Conservation (phyloP, 208 protist genomes). For the Acanthamoeba rhysodes region DNA sequence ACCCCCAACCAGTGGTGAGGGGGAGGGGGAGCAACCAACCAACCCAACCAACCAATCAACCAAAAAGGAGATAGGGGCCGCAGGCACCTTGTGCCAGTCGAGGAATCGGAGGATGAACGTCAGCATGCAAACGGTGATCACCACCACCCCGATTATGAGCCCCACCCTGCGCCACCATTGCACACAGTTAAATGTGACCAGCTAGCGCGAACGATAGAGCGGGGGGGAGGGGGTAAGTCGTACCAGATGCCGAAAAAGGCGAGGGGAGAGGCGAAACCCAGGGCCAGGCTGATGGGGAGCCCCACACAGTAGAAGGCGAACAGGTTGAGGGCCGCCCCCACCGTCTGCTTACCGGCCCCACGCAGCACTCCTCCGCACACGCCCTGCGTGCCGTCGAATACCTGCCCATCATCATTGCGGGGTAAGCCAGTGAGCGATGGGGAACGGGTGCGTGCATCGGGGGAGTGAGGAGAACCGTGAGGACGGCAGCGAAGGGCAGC, state of each 20-base stretch:
- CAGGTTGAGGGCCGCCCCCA: conserved; percentile 29
- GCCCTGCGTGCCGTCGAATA: conserved; percentile 23
- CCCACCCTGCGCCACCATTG: conserved; percentile 9
- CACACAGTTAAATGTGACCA: too few species aligned
- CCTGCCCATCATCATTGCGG: neutral
- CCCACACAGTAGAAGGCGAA: conserved; percentile 22
- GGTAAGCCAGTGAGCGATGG: too few species aligned
- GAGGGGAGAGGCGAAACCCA: conserved; percentile 19
- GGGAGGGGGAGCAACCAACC: too few species aligned
- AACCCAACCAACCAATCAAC: neutral
- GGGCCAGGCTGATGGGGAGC: conserved; percentile 24
- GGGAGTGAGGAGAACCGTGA: neutral
- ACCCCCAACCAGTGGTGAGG: neutral
- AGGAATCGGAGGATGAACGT: neutral
- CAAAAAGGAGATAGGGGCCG: neutral
- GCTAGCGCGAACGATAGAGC: too few species aligned
- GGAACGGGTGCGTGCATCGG: neutral
- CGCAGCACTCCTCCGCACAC: neutral
- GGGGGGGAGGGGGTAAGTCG: neutral
- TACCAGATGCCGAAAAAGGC: conserved; percentile 64
- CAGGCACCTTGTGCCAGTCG: neutral
- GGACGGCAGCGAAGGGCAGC: conserved; percentile 4
- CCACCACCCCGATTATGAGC: neutral
- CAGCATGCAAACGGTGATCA: neutral
- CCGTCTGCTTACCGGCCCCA: conserved; percentile 24